phyloP scores from a whole-genome alignment of 2,329 filamentous ascomycete species.

The Xylariaceae sp. region DNA sequence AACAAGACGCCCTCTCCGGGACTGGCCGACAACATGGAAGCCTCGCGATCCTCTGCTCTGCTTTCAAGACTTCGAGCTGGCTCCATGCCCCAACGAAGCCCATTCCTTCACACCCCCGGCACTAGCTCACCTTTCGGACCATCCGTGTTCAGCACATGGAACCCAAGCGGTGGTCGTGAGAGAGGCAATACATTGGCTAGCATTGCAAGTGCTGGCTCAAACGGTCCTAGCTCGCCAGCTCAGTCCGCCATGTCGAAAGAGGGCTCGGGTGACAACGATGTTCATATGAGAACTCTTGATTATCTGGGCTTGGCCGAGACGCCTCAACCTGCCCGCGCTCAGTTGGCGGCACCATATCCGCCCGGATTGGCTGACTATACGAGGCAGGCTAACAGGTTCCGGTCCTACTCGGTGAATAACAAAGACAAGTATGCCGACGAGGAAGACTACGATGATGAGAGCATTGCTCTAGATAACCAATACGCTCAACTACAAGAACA shows the following conservation, averaged over 20 bases:
- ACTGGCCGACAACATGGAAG: constrained; percentile 45
- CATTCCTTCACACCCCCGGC: constrained; percentile 56
- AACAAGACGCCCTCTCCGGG: constrained; percentile 67
- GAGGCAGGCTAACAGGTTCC: constrained; percentile 80
- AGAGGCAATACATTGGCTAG: constrained; percentile 80
- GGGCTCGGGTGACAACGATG: constrained; percentile 80
- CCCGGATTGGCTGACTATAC: constrained; percentile 74
- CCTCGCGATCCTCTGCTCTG: constrained; percentile 64
- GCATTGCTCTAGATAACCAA: constrained; percentile 51
- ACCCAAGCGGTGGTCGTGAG: constrained; percentile 63
- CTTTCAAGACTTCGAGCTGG: constrained; percentile 85
- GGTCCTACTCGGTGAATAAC: constrained; percentile 97
- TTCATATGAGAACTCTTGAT: constrained; percentile 85
- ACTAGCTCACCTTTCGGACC: constrained; percentile 74
- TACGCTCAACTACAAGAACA: constrained; percentile 62
- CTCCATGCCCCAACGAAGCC: constrained; percentile 87
- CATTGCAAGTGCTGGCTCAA: constrained; percentile 84
- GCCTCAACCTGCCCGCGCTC: constrained; percentile 74
- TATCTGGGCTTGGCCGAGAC: constrained; percentile 95
- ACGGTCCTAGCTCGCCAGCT: constrained; percentile 82
- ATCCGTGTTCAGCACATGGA: constrained; percentile 88
- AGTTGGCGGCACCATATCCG: constrained; percentile 71
- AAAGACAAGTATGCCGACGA: constrained; percentile 95
- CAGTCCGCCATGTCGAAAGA: constrained; percentile 85
- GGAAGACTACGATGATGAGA: constrained; percentile 68